Conservation (phyloP, 208 protist genomes). For the Crithidia expoeki region DNA sequence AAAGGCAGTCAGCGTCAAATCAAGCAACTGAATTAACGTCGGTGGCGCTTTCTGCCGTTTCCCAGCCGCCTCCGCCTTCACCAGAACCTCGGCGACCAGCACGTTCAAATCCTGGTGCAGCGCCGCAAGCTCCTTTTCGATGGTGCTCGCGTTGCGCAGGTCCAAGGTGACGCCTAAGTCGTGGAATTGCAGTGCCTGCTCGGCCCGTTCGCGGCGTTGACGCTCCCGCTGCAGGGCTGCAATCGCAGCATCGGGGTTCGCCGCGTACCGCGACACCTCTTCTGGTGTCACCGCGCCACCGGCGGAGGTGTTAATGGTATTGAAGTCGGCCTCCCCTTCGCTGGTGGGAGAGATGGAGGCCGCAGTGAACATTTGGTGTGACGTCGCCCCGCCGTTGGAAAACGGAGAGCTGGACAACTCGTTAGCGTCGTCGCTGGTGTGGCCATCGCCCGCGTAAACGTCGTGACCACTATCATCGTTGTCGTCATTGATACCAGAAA, state of each 20-base stretch:
- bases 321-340: conserved; percentile 11
- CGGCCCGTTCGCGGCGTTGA: conserved; percentile 43
- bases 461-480: conserved; percentile 17
- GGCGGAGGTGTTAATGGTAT: background rate
- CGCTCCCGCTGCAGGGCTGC: conserved; percentile 54
- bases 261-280: conserved; percentile 15
- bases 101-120: conserved; percentile 75
- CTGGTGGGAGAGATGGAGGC: conserved; percentile 12
- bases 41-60: conserved; percentile 34
- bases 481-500: conserved; percentile 24
- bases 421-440: background rate
- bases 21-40: conserved; percentile 65
- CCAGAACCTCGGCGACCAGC: conserved; percentile 61
- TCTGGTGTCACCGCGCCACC: conserved; percentile 15
- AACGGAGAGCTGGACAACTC: background rate
- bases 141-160: conserved; percentile 34
- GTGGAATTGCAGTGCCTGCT: conserved; percentile 56
- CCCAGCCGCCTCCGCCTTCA: conserved; percentile 46
- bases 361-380: conserved; percentile 28
- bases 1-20: conserved; percentile 66
- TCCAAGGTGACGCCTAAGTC: conserved; percentile 62
- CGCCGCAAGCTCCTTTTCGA: conserved; percentile 54
- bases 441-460: conserved; percentile 2
- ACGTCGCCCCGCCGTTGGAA: conserved; percentile 3
- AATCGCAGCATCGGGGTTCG: conserved; percentile 30